Evolutionary conservation across 2,329 filamentous ascomycete species (phyloP).

Genomic region (Metarhizium humberi): DNA sequence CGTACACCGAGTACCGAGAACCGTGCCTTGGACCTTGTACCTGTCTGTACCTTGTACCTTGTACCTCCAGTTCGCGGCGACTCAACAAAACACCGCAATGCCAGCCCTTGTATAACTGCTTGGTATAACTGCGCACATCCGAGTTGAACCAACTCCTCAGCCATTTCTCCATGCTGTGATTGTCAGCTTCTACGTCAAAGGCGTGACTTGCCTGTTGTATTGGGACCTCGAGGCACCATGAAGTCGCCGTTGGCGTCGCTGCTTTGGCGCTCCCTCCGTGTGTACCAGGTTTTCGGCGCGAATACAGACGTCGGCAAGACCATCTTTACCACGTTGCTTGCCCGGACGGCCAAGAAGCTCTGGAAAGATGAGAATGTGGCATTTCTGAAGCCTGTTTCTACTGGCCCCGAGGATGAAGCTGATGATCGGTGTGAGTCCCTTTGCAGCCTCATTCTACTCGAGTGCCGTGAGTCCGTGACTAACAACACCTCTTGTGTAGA

Average conservation of each 20-base stretch:
- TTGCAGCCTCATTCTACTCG: neutral
- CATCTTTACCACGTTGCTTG: conserved; percentile 64
- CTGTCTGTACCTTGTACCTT: too few species aligned
- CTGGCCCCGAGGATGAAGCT: conserved; percentile 58
- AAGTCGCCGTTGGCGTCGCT: conserved; percentile 43
- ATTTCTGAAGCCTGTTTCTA: conserved; percentile 77
- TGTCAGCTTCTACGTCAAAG: neutral
- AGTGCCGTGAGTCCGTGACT: neutral
- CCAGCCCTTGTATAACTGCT: neutral
- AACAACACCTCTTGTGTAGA: neutral
- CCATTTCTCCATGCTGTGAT: neutral
- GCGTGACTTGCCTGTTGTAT: neutral
- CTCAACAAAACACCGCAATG: conserved; percentile 5
- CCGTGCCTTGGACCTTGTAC: too few species aligned
- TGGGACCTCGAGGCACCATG: conserved; percentile 3
- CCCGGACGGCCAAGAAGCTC: conserved; percentile 45
- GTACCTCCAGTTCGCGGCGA: too few species aligned
- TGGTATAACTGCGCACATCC: neutral
- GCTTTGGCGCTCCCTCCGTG: conserved; percentile 59
- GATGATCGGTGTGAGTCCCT: conserved; percentile 53
- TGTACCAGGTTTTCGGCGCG: conserved; percentile 71
- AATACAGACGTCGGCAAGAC: conserved; percentile 85
- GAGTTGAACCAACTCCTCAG: neutral
- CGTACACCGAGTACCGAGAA: too few species aligned
- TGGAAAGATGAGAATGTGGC: conserved; percentile 39